Base-by-base conservation (phyloP, 805 yeast species). In the Yamadazyma sp. region DNA sequence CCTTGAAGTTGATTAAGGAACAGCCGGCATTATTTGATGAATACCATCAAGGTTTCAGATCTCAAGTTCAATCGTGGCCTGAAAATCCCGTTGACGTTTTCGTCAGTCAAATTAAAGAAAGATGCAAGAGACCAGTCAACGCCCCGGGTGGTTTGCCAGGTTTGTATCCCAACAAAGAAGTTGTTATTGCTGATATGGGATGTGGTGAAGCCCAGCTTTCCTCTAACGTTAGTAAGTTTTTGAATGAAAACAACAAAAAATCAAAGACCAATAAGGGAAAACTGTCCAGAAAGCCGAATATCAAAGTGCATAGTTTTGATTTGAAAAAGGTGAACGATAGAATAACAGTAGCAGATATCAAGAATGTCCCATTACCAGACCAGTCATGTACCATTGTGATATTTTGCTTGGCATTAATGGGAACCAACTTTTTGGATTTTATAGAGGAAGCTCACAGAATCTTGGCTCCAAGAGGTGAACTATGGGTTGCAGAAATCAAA, bases 121-220 rank as follows among this genome's bases (percentile, higher is more conserved):
- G 88, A 52, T 68, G 80, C 1, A 58, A 69, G 9, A 82, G 74
- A 53, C 80, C 82, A n/a, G 78, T 89, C 4, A 87, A 84, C 59
- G 95, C 97, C 0, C 98, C 98, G 3, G 98, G 98, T 47, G 98
- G 97, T 2, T 71, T 90, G 38, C 96, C 96, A 1, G 95, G 93
- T 13, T 56, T 79, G 25, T 32, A 40, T 12, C 59, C 64, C n/a
- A 62, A 62, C 33, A 78, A 78, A 39, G 73, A 74, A 42, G 80
- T 91, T 24, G 88, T 84, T 3, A 75, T 93, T 42, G 97, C 98
- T 0, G 99, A 93, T 64, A 91, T 93, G 98, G 99, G 99, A 8
- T 93, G 99, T 60, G 99, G 99, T 39, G 99, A 93, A 61, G 99
- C 98, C 0, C 84, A 85, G 51, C 72, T 93, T 32, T 80, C 96